Evolutionary conservation across 2,329 filamentous ascomycete genomes (phyloP).

Genomic region (Bipolaris sorokiniana): DNA sequence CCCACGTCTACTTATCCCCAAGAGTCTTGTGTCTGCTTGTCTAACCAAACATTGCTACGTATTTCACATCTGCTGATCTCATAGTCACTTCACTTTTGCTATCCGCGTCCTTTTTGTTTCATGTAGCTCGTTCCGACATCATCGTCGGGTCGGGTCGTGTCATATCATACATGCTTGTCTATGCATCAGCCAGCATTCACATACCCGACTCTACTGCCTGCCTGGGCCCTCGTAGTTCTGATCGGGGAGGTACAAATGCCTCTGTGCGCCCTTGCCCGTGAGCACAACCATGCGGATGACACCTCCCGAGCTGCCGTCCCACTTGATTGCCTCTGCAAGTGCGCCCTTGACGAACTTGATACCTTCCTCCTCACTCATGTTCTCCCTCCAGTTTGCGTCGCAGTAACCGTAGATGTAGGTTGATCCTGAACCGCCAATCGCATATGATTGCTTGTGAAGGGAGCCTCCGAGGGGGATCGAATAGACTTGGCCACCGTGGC

Average conservation of each 20-base stretch:
- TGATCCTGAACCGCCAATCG: constrained; percentile 94
- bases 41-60: constrained; percentile 10
- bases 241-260: constrained; percentile 95
- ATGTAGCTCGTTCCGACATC: constrained; percentile 13
- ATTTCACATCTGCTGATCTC: neutral
- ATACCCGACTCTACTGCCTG: constrained; percentile 49
- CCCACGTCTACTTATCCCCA: constrained; percentile 13
- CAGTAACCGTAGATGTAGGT: constrained; percentile 99
- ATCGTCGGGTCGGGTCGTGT: constrained; percentile 22
- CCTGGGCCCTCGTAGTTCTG: constrained; percentile 77
- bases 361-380: constrained; percentile 90
- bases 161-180: constrained; percentile 17
- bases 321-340: constrained; percentile 94
- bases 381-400: constrained; percentile 93
- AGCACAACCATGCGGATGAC: constrained; percentile 98
- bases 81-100: neutral
- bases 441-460: constrained; percentile 94
- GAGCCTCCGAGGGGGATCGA: constrained; percentile 96
- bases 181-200: constrained; percentile 6
- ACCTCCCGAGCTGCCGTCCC: constrained; percentile 97
- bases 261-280: constrained; percentile 84
- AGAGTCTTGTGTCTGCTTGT: constrained; percentile 7
- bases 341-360: constrained; percentile 92
- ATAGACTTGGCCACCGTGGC: constrained; percentile 96
- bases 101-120: constrained; percentile 4